phyloP scores from a whole-genome alignment of 1,139 yeast genomes.

The Candida dubliniensis region DNA sequence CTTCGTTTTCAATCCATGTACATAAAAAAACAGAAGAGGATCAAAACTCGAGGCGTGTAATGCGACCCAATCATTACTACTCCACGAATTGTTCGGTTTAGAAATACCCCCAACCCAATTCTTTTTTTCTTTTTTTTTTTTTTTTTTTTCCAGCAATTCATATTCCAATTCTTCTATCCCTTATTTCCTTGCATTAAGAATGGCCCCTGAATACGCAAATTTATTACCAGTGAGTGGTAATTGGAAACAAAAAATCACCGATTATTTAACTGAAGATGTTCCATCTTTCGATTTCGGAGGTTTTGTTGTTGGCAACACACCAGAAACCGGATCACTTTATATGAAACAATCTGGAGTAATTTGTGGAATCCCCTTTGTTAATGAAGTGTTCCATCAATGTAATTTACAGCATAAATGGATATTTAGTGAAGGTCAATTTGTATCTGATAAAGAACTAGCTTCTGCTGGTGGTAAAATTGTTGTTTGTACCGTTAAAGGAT shows the following conservation, averaged over 20 bases:
- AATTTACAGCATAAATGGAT: constrained; percentile 71
- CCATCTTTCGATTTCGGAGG: constrained; percentile 96
- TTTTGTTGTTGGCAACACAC: constrained; percentile 80
- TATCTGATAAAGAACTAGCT: constrained; percentile 44
- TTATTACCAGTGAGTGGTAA: constrained; percentile 70
- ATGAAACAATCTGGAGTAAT: constrained; percentile 80
- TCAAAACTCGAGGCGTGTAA: not conserved
- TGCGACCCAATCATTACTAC: too few species aligned
- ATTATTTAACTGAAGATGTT: constrained; percentile 81
- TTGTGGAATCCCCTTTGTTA: constrained; percentile 90
- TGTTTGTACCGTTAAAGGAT: constrained; percentile 79
- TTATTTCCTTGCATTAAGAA: too few species aligned
- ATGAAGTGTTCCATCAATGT: constrained; percentile 81
- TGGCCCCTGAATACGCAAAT: constrained; percentile 43
- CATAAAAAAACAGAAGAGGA: not conserved
- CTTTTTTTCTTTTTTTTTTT: constrained; percentile 4
- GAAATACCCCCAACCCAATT: too few species aligned
- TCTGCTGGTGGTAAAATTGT: constrained; percentile 55
- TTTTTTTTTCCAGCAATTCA: not conserved
- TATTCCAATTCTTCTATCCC: too few species aligned
- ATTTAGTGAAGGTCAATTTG: constrained; percentile 62
- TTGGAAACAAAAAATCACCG: constrained; percentile 78
- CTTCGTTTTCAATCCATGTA: too few species aligned
- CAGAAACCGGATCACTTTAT: constrained; percentile 71
- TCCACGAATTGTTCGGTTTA: too few species aligned